Evolutionary conservation across 78 protist genomes (phyloP).

Genomic region (Isochrysis galbana): DNA sequence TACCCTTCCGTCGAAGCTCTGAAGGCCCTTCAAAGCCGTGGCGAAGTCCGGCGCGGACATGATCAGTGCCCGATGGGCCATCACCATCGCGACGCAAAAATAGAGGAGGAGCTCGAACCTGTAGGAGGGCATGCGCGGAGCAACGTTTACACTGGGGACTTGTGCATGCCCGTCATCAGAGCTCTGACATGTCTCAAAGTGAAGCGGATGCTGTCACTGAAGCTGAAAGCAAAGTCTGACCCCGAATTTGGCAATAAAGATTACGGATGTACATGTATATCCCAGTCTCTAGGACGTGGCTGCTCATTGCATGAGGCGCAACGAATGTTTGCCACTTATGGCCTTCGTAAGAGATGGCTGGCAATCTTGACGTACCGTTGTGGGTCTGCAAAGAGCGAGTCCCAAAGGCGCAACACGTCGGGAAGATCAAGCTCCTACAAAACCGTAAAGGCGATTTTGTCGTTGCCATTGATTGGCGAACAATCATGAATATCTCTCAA

Average conservation of each 20-base stretch:
- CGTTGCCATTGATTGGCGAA: too few species aligned
- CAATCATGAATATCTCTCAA: too few species aligned
- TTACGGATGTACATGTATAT: too few species aligned
- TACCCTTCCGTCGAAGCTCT: not conserved
- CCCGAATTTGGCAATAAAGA: too few species aligned
- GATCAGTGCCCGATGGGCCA: not conserved
- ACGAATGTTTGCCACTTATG: too few species aligned
- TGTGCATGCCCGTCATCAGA: not conserved
- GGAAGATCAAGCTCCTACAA: slow-evolving; percentile 45
- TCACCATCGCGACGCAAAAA: not conserved
- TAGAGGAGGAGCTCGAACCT: not conserved
- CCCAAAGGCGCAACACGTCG: slow-evolving; percentile 39
- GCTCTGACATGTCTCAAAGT: not conserved
- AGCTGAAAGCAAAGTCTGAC: too few species aligned
- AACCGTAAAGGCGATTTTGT: not conserved
- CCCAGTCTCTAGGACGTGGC: too few species aligned
- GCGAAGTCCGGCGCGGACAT: too few species aligned
- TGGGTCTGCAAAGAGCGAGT: not conserved
- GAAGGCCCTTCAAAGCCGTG: not conserved
- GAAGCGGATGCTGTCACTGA: too few species aligned
- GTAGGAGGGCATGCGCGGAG: not conserved
- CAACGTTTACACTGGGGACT: not conserved
- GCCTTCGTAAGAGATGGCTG: too few species aligned
- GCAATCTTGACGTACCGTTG: too few species aligned
- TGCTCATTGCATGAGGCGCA: too few species aligned